phyloP scores from a whole-genome alignment of 2,329 filamentous ascomycete species.

The Aspergillus sp. region DNA sequence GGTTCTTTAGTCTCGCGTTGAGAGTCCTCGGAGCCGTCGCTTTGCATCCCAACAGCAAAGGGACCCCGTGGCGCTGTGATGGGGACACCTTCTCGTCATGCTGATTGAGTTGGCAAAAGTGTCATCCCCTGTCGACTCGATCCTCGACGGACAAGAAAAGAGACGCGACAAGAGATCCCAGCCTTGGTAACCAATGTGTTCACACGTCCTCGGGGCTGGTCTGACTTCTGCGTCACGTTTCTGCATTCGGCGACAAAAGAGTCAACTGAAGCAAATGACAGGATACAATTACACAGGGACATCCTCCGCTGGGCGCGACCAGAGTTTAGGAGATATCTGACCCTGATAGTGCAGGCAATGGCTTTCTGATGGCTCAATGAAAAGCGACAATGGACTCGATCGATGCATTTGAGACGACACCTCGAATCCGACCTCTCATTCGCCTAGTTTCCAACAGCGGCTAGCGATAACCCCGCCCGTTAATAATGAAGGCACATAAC shows the following conservation, averaged over 20 bases:
- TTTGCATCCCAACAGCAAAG: not conserved
- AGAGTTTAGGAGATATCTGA: conserved; percentile 17
- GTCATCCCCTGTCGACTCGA: not conserved
- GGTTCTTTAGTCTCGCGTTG: conserved; percentile 5
- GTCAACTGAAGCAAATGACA: not conserved
- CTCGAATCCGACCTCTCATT: conserved; percentile 23
- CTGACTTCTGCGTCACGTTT: conserved; percentile 16
- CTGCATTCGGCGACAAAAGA: conserved; percentile 11
- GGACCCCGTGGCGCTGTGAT: conserved; percentile 1
- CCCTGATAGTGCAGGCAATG: conserved; percentile 22
- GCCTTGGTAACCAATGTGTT: conserved; percentile 4
- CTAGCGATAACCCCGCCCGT: conserved; percentile 8
- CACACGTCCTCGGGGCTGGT: conserved; percentile 2
- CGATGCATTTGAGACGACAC: conserved; percentile 14
- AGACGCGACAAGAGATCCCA: not conserved
- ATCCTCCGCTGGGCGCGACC: conserved; percentile 7
- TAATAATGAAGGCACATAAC: not conserved
- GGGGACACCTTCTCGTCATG: conserved; percentile 12
- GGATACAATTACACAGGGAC: not conserved
- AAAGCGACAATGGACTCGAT: conserved; percentile 12
- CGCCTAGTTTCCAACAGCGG: conserved; percentile 12
- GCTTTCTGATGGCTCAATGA: conserved; percentile 17
- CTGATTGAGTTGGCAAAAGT: conserved; percentile 6
- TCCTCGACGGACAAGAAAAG: not conserved
- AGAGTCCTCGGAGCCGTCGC: conserved; percentile 10